Evolutionary conservation across 192 early-diverging fungal genomes (phyloP), one percentile per base, ranked within the genome.

Genomic region (Backusella australiensis): DNA sequence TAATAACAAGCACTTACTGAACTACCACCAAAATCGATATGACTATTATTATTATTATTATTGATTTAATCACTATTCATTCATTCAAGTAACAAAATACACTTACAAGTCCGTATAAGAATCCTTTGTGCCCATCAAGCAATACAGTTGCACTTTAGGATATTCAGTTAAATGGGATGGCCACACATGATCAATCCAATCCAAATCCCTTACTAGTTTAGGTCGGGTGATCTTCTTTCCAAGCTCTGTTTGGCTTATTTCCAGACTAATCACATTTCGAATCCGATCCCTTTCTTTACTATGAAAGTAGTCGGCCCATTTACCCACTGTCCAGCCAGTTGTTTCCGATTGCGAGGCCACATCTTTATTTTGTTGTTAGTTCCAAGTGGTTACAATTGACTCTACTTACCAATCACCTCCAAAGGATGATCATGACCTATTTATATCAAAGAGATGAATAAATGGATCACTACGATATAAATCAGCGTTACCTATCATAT

Each of bases 111-210:
- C 96, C 23, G 96, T 96, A 78, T 94, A 97, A 23, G 94, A 92
- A 67, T 96, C 92, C 77, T 91, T 88, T n/a, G 95, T 93, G 44
- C 94, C 91, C 96, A 98, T 96, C 71, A 96, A 80, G 75, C 96
- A 98, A 78, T 98, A 96, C 8, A 96, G 86, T 77, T 96, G 94
- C 0, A 96, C 94, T 66, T 90, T 89, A 9, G 96, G 96, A 76
- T 92, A 96, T 80, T 93, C 92, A 36, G 81, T 84, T n/a, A 74
- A 75, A 29, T 85, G 75, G 14, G 75, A 44, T 12, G 96, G 96
- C 96, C 96, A 98, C 75, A 94, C 86, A 44, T 89, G 89, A 67
- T 96, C 94, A 67, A 93, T 89, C 92, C 94, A 95, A 83, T 98
- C 96, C 65, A 98, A 75, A 52, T 97, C 93, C 84, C 91, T 86